Percentiles rank a stretch among this genome's conserved stretches.
phyloP scores from a whole-genome alignment of 805 yeast species.

The Teunomyces cretensis region DNA sequence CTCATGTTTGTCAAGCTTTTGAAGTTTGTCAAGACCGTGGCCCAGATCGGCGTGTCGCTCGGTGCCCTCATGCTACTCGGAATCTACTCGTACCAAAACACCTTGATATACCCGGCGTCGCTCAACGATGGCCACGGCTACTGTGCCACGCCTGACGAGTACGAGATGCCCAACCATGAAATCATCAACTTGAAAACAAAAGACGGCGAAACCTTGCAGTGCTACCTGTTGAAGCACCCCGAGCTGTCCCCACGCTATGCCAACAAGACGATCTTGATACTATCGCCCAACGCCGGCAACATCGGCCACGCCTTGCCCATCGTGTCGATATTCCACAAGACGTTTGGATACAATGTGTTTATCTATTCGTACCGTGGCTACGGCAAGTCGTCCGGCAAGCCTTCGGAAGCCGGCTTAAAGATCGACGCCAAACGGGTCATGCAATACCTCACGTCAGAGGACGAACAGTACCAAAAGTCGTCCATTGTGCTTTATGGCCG shows the following conservation, averaged over 20 bases:
- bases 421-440: slow-evolving; percentile 75
- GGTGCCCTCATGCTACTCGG: slow-evolving; percentile 49
- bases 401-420: slow-evolving; percentile 79
- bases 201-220: slow-evolving; percentile 69
- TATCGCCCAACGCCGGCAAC: slow-evolving; percentile 95
- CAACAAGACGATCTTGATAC: slow-evolving; percentile 69
- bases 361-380: slow-evolving; percentile 90
- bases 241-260: slow-evolving; percentile 34
- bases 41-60: slow-evolving; percentile 43
- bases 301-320: slow-evolving; percentile 89
- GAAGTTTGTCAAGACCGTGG: slow-evolving; percentile 24
- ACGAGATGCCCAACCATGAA: slow-evolving; percentile 60
- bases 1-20: slow-evolving; percentile 12
- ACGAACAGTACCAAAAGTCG: slow-evolving; percentile 52
- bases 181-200: slow-evolving; percentile 57
- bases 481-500: slow-evolving; percentile 77
- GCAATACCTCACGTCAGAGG: slow-evolving; percentile 50
- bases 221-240: slow-evolving; percentile 60
- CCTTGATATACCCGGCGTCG: slow-evolving; percentile 79
- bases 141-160: slow-evolving; percentile 77
- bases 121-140: slow-evolving; percentile 69
- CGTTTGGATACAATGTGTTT: slow-evolving; percentile 72
- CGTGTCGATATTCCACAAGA: slow-evolving; percentile 62
- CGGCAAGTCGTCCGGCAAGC: slow-evolving; percentile 74
- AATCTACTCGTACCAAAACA: slow-evolving; percentile 60